A percentile compares a stretch with the other conserved stretches of the same genome.
These are phyloP conservation scores for Macrophomina pseudophaseolina DNA, from an alignment of 2,329 filamentous ascomycete species.

Conservation along the genomic window DNA sequence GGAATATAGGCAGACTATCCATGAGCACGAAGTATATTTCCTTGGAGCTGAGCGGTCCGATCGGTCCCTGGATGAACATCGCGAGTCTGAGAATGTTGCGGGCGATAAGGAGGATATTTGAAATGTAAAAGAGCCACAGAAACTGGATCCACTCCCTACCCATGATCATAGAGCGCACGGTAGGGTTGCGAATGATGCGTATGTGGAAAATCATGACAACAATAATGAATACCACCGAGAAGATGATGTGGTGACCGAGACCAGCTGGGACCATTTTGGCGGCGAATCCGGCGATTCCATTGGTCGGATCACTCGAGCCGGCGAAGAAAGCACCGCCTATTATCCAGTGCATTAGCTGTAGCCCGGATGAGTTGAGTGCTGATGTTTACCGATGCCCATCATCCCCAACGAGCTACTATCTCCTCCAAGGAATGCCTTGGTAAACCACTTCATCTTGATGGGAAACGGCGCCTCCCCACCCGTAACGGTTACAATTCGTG, in stretches of 20 bases:
- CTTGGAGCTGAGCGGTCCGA: not conserved
- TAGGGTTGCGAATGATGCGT: slow-evolving; percentile 33
- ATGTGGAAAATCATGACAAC: slow-evolving; percentile 37
- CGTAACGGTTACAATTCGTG: not conserved
- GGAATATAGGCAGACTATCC: not conserved
- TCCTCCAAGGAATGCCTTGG: not conserved
- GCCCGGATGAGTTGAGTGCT: not conserved
- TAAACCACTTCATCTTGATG: slow-evolving; percentile 1
- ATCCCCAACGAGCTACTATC: not conserved
- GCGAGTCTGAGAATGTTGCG: not conserved
- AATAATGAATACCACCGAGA: slow-evolving; percentile 57
- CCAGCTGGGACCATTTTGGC: not conserved
- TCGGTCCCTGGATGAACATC: not conserved
- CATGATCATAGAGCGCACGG: not conserved
- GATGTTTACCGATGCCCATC: not conserved
- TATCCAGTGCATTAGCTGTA: not conserved
- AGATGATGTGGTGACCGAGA: slow-evolving; percentile 32
- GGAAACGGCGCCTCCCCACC: not conserved
- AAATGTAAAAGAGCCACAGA: not conserved
- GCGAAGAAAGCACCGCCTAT: not conserved
- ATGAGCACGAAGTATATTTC: not conserved
- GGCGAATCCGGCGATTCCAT: not conserved
- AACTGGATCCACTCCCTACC: not conserved
- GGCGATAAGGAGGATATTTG: not conserved
- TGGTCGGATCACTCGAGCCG: not conserved